A percentile compares a stretch with the other conserved stretches of the same genome.
Conservation (phyloP, 164 flowering plant genomes). For the Malania oleifera region DNA sequence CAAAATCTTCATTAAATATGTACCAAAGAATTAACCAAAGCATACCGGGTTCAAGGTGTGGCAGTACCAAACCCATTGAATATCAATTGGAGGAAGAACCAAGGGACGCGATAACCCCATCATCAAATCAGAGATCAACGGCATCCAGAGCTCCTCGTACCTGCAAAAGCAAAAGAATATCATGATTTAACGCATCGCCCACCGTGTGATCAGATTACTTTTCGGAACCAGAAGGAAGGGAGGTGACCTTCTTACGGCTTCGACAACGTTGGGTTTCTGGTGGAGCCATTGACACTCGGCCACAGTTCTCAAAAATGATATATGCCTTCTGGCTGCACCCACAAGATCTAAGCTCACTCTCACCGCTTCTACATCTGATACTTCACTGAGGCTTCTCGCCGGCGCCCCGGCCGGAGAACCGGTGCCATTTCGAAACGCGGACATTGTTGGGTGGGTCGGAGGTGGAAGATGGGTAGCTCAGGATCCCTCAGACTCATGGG, state of each 20-base stretch:
- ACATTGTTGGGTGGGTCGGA: not conserved
- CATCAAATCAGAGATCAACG: slow-evolving; percentile 60
- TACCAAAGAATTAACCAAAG: not conserved
- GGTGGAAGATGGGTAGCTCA: not conserved
- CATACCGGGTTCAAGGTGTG: slow-evolving; percentile 81
- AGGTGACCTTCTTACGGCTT: slow-evolving; percentile 62
- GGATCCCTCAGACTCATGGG: no score
- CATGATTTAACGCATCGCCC: not conserved
- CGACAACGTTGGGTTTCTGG: slow-evolving; percentile 32
- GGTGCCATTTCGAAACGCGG: not conserved
- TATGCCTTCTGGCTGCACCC: slow-evolving; percentile 53
- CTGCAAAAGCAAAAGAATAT: slow-evolving; percentile 30
- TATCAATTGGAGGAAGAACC: slow-evolving; percentile 81
- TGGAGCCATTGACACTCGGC: slow-evolving; percentile 64
- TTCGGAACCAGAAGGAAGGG: not conserved
- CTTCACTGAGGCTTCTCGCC: slow-evolving; percentile 32
- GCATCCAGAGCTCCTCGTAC: slow-evolving; percentile 95
- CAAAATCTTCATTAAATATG: not conserved
- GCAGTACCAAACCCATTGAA: slow-evolving; percentile 96
- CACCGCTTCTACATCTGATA: slow-evolving; percentile 30
- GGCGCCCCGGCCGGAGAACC: slow-evolving; percentile 11
- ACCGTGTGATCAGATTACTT: slow-evolving; percentile 2
- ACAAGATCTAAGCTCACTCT: slow-evolving; percentile 65
- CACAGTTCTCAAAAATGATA: slow-evolving; percentile 54
- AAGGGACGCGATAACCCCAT: slow-evolving; percentile 39